A percentile compares a stretch with the other conserved stretches of the same genome.
phyloP scores from a whole-genome alignment of 1,284 basidiomycete genomes.

The Apiotrichum akiyoshidainum region DNA sequence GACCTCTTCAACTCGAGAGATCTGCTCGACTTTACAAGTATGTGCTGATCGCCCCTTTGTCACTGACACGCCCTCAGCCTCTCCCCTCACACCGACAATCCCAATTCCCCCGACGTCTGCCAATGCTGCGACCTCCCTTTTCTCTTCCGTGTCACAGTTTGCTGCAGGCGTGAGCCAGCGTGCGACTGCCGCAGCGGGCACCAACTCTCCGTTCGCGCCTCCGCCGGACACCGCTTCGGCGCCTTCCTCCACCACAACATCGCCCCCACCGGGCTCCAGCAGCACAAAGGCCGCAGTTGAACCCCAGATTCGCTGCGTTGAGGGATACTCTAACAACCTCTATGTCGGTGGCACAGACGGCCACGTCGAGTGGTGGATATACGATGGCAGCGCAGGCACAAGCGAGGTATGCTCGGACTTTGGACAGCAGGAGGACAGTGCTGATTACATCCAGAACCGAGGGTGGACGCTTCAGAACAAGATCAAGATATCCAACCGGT shows the following conservation, averaged over 20 bases:
- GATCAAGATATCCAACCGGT: conserved; percentile 46
- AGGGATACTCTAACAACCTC: conserved; percentile 48
- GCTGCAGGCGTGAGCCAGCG: conserved; percentile 38
- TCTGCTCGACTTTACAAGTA: conserved; percentile 38
- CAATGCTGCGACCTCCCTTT: conserved; percentile 24
- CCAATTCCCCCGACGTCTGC: neutral
- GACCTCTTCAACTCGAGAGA: conserved; percentile 41
- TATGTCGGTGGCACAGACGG: conserved; percentile 51
- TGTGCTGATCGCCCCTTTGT: no score
- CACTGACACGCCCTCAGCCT: conserved; percentile 1
- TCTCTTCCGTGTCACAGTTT: conserved; percentile 39
- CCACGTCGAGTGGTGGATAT: conserved; percentile 49
- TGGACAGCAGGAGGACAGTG: neutral
- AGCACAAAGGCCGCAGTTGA: neutral
- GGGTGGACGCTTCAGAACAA: conserved; percentile 45
- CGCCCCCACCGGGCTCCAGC: conserved; percentile 8
- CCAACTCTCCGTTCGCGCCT: neutral
- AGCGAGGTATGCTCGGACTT: conserved; percentile 26
- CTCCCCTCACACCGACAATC: conserved; percentile 3
- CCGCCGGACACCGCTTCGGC: neutral
- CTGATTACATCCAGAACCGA: conserved; percentile 17
- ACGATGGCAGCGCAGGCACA: conserved; percentile 31
- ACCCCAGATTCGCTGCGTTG: conserved; percentile 41
- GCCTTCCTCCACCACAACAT: conserved; percentile 1
- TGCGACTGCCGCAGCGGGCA: conserved; percentile 31